These are phyloP conservation scores for Warburgia ugandensis DNA, from an alignment of 164 flowering plant genomes.

Conservation along the genomic window DNA sequence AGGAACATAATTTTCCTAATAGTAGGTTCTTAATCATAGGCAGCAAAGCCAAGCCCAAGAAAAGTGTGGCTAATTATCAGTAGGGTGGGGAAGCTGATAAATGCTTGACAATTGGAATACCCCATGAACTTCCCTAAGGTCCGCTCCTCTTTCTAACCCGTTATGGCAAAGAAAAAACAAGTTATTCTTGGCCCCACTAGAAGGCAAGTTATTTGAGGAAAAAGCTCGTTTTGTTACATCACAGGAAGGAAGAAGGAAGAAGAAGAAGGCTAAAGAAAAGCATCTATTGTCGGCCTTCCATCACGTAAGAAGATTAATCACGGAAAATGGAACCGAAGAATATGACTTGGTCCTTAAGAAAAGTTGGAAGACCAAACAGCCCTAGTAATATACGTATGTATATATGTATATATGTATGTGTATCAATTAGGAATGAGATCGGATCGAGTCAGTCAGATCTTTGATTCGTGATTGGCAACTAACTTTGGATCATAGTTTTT, in stretches of 20 bases:
- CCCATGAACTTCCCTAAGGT: not conserved
- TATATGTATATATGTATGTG: not conserved
- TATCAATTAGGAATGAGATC: not conserved
- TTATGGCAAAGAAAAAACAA: not conserved
- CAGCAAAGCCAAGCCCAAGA: too few relatives aligned
- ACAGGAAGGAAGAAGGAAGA: not conserved
- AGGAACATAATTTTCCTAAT: too few relatives aligned
- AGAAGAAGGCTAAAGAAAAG: not conserved
- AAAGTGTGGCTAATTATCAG: too few relatives aligned
- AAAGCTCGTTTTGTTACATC: not conserved
- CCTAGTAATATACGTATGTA: not conserved
- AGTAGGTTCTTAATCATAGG: too few relatives aligned
- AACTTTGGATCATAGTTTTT: not conserved
- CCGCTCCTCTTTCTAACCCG: not conserved
- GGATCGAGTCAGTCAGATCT: not conserved
- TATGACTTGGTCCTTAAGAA: not conserved
- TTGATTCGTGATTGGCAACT: not conserved
- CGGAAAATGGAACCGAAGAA: not conserved
- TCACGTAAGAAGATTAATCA: constrained; percentile 2
- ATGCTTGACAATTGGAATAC: not conserved
- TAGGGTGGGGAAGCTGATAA: too few relatives aligned
- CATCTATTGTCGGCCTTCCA: not conserved
- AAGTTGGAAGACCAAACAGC: not conserved
- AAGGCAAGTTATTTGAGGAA: constrained; percentile 2
- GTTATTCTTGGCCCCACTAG: not conserved